phyloP scores from a whole-genome alignment of 768 basidiomycete species.

The Boletus bicolor region DNA sequence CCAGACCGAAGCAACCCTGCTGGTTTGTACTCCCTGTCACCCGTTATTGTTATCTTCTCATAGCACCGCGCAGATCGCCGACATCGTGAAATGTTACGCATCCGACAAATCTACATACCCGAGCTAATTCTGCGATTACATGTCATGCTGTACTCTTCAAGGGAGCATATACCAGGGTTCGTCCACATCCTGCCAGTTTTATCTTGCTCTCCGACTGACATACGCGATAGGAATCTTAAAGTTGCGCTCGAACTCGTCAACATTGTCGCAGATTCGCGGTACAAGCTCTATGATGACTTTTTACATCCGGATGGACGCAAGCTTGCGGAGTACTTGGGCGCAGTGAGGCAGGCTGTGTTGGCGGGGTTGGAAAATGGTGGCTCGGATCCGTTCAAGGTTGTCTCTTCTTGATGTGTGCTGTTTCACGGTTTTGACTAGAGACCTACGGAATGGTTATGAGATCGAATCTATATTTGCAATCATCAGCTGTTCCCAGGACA shows the following conservation, averaged over 20 bases:
- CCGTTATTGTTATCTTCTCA: not conserved
- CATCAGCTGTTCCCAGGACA: not conserved
- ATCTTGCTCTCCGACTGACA: conserved; percentile 1
- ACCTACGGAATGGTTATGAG: not conserved
- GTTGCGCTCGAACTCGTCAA: conserved; percentile 75
- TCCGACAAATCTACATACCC: conserved; percentile 85
- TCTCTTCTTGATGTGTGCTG: conserved; percentile 21
- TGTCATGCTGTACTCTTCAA: conserved; percentile 61
- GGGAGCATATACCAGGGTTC: conserved; percentile 62
- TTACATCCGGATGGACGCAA: conserved; percentile 53
- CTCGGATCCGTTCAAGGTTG: conserved; percentile 67
- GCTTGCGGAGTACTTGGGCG: conserved; percentile 70
- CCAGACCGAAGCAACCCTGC: conserved; percentile 45
- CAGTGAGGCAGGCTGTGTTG: conserved; percentile 69
- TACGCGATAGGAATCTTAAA: conserved; percentile 61
- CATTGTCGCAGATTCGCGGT: conserved; percentile 82
- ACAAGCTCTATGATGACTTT: conserved; percentile 85
- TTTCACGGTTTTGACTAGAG: not conserved
- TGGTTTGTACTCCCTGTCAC: conserved; percentile 26
- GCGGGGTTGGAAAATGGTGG: conserved; percentile 71
- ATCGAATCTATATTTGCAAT: conserved; percentile 1
- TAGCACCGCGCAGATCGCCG: conserved; percentile 49
- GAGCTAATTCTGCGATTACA: conserved; percentile 88
- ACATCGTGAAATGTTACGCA: conserved; percentile 66
- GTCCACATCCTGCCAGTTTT: conserved; percentile 24